A percentile compares a stretch with the other conserved stretches of the same genome.
Conservation (phyloP, 2,329 filamentous ascomycete species). For the Verticillium alfalfae region DNA sequence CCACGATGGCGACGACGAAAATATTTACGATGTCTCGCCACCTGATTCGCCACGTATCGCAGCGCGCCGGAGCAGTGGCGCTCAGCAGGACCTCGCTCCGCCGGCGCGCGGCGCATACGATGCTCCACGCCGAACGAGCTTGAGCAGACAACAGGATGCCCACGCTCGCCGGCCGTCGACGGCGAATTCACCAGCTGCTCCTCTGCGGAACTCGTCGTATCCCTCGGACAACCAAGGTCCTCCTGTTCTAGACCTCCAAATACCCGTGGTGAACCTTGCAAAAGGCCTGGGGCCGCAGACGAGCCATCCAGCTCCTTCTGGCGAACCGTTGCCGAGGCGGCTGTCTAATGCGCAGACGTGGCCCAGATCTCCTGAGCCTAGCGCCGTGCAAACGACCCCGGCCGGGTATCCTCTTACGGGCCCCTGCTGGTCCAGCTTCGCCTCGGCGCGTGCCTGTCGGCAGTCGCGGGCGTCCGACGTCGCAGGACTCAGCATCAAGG, state of each 20-base stretch:
- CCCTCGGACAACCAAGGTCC: slow-evolving; percentile 5
- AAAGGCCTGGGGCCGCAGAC: not conserved
- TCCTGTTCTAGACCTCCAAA: slow-evolving; percentile 21
- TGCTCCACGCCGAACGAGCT: not conserved
- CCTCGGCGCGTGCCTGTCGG: slow-evolving; percentile 34
- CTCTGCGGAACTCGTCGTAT: not conserved
- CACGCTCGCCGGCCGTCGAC: not conserved
- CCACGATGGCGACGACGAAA: slow-evolving; percentile 20
- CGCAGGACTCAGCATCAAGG: slow-evolving; percentile 25
- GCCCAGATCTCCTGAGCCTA: slow-evolving; percentile 28
- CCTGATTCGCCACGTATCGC: slow-evolving; percentile 29
- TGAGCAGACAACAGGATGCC: slow-evolving; percentile 1
- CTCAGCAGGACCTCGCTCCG: not conserved
- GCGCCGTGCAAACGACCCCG: slow-evolving; percentile 3
- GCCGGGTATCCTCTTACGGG: slow-evolving; percentile 33
- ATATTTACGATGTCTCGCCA: slow-evolving; percentile 43
- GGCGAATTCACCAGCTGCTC: not conserved
- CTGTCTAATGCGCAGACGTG: slow-evolving; percentile 38
- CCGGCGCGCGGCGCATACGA: not conserved
- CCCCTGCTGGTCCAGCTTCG: slow-evolving; percentile 24
- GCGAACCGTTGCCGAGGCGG: slow-evolving; percentile 14
- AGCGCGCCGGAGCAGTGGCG: not conserved
- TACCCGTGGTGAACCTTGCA: slow-evolving; percentile 13
- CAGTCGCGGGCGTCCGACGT: slow-evolving; percentile 41
- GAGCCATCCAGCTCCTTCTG: not conserved